Evolutionary conservation across 2,329 filamentous ascomycete species (phyloP), one percentile per base, ranked within the genome.

Genomic region (Talaromyces amestolkiae): DNA sequence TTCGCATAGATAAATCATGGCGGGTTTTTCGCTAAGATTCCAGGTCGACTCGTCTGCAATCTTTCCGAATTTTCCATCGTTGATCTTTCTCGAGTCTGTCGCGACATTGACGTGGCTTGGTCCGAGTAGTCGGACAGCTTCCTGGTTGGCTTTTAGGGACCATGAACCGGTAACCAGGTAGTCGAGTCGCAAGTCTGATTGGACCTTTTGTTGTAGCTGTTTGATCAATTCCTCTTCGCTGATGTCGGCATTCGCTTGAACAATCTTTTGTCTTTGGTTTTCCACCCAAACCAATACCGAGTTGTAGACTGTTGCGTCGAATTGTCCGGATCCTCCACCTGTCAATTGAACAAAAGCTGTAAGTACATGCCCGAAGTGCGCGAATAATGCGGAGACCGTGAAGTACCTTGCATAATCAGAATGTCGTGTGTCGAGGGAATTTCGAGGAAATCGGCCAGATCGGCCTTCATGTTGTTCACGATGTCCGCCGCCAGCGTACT

Each of bases 101-200:
- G 86, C 93, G 37, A 96, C 80, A 76, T 97, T 96, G 78, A 97
- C 89, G 64, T 78, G 77, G 75, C 93, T 87, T 2, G 88, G 78
- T 22, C 94, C 93, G 2, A 97, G 77, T 10, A 98, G 82, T 63
- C 93, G 85, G 65, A 84, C 84, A 3, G 91, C 93, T 80, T 98
- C 94, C 76, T 93, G 89, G 41, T 87, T 89, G 13, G 93, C 93
- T 81, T 98, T 97, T 70, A 92, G 83, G 19, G 91, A 96, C 92
- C 93, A 98, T 63, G 89, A 88, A 63, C 94, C 94, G 3, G 94
- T 97, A 63, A 97, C 87, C 54, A 97, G 80, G 79, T 97, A 98
- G 79, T 98, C 94, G 51, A 96, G 77, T 80, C 89, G 91, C 70
- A 97, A 81, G 66, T 94, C 86, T 64, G 86, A 81, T 60, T 89